A percentile compares a stretch with the other conserved stretches of the same genome.
These are phyloP conservation scores for Zymoseptoria tritici DNA, from an alignment of 2,329 filamentous ascomycete genomes.

Conservation along the genomic window DNA sequence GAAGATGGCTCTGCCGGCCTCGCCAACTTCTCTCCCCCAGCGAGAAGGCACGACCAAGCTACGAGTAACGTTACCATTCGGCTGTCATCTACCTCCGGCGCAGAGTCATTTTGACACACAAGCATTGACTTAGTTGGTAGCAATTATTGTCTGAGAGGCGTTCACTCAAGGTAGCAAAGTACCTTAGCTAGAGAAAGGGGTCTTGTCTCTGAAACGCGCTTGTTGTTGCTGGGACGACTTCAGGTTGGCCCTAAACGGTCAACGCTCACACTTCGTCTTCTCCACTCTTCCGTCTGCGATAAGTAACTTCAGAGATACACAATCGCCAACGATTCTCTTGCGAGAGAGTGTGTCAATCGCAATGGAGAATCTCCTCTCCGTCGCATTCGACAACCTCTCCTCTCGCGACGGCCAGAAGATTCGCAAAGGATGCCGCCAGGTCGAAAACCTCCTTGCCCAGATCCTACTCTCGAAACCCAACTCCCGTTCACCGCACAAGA, in stretches of 20 bases:
- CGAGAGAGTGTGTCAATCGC: neutral
- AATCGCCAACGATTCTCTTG: neutral
- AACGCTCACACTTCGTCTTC: neutral
- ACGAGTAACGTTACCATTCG: neutral
- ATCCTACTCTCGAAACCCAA: conserved; percentile 66
- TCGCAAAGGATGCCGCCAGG: conserved; percentile 85
- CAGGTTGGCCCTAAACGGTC: neutral
- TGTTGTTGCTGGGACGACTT: neutral
- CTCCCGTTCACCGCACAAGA: conserved; percentile 28
- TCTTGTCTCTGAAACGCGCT: neutral
- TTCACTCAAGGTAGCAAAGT: too few species aligned
- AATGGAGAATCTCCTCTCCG: conserved; percentile 87
- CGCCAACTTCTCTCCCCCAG: too few species aligned
- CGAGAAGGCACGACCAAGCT: neutral
- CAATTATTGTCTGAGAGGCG: too few species aligned
- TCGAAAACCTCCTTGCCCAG: conserved; percentile 87
- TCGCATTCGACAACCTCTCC: conserved; percentile 93
- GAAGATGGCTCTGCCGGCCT: too few species aligned
- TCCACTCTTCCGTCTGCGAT: neutral
- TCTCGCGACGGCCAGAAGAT: conserved; percentile 86
- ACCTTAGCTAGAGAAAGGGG: too few species aligned
- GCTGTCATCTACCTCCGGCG: too few species aligned
- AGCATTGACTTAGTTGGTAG: too few species aligned
- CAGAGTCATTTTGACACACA: neutral
- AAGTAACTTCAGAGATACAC: neutral